phyloP scores from a whole-genome alignment of 2,329 filamentous ascomycete genomes.

The Coniochaeta pulveracea region DNA sequence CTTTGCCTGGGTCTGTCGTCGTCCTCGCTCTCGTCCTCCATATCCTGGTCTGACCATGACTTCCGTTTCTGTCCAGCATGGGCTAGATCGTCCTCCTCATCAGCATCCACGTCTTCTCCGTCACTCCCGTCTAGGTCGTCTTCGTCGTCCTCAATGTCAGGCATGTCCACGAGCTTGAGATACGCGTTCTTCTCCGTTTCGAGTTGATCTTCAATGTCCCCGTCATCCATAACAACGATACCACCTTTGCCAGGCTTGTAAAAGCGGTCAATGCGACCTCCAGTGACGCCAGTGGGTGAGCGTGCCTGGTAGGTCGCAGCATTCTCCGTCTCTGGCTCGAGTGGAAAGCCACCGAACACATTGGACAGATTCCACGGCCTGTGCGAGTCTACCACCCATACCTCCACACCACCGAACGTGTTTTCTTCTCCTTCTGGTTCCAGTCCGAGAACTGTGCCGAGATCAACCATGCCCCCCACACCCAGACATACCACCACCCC shows the following conservation, averaged over 20 bases:
- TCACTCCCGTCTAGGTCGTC: constrained; percentile 49
- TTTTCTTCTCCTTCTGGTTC: constrained; percentile 55
- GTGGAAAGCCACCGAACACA: constrained; percentile 68
- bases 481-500: constrained; percentile 88
- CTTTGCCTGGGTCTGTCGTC: constrained; percentile 68
- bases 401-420: constrained; percentile 73
- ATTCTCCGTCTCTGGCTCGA: constrained; percentile 37
- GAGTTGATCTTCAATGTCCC: constrained; percentile 82
- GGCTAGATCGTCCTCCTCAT: constrained; percentile 16
- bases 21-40: constrained; percentile 61
- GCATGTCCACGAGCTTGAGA: constrained; percentile 79
- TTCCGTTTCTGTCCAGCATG: constrained; percentile 60
- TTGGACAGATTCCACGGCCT: constrained; percentile 93
- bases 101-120: constrained; percentile 44
- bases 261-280: constrained; percentile 57
- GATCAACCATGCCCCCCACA: constrained; percentile 81
- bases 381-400: constrained; percentile 88
- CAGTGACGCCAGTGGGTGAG: constrained; percentile 54
- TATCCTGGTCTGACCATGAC: constrained; percentile 61
- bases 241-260: constrained; percentile 77
- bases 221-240: constrained; percentile 90
- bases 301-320: constrained; percentile 35
- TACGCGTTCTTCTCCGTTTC: constrained; percentile 68
- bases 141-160: constrained; percentile 68
- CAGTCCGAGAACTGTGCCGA: constrained; percentile 69